Evolutionary conservation across 2,329 filamentous ascomycete species (phyloP).

Genomic region (Sporothrix schenckii): DNA sequence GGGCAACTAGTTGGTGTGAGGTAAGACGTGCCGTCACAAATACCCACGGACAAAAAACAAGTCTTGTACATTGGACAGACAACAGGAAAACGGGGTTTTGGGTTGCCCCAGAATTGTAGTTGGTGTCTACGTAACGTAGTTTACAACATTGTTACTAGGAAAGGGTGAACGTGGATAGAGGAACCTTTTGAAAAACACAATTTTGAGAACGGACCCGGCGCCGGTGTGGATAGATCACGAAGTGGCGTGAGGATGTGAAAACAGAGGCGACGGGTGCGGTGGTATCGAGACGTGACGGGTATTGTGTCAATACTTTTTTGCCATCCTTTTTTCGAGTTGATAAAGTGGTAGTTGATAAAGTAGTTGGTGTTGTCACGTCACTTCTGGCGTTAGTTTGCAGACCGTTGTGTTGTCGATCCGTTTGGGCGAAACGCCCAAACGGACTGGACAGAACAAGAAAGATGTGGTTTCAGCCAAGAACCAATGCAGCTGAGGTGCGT

Average conservation of each 20-base stretch:
- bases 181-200: background rate
- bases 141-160: background rate
- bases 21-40: slow-evolving; percentile 7
- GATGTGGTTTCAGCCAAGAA: background rate
- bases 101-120: background rate
- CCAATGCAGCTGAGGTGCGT: background rate
- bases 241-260: slow-evolving; percentile 4
- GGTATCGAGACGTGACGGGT: slow-evolving; percentile 15
- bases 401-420: slow-evolving; percentile 23
- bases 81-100: background rate
- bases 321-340: background rate
- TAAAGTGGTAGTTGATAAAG: background rate
- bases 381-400: background rate
- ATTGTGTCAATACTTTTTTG: slow-evolving; percentile 10
- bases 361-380: background rate
- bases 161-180: background rate
- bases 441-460: background rate
- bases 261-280: slow-evolving; percentile 13
- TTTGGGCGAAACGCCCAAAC: slow-evolving; percentile 33
- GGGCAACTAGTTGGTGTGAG: background rate
- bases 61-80: background rate
- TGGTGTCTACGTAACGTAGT: background rate
- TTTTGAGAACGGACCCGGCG: background rate
- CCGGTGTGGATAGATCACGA: background rate
- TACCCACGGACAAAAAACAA: background rate